Percentiles rank a stretch among this genome's conserved stretches.
phyloP scores from a whole-genome alignment of 2,329 filamentous ascomycete genomes.

The Ustilaginoidea virens region DNA sequence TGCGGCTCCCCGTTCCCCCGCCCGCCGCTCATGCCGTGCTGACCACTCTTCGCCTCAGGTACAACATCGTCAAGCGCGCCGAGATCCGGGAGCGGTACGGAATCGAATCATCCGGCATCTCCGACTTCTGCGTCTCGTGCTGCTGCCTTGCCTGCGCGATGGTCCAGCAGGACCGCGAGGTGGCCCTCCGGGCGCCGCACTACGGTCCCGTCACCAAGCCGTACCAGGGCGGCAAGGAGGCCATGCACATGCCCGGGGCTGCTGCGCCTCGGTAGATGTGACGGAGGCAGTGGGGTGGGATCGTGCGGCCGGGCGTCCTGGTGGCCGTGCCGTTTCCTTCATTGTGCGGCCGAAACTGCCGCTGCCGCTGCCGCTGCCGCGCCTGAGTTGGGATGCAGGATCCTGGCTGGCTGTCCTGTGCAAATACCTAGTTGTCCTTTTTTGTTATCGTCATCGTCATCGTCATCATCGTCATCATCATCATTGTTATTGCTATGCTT shows the following conservation, averaged over 20 bases:
- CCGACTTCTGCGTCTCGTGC: conserved; percentile 36
- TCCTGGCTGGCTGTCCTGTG: too few relatives aligned
- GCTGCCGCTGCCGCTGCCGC: too few relatives aligned
- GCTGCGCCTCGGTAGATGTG: too few relatives aligned
- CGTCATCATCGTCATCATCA: too few relatives aligned
- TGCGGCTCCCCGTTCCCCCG: not conserved
- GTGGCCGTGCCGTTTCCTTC: too few relatives aligned
- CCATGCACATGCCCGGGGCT: conserved; percentile 19
- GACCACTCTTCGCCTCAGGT: conserved; percentile 14
- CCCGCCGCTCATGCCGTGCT: not conserved
- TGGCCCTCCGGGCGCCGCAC: conserved; percentile 14
- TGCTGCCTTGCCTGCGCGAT: conserved; percentile 42
- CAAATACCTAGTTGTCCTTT: too few relatives aligned
- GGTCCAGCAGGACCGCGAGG: conserved; percentile 44
- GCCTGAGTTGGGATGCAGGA: too few relatives aligned
- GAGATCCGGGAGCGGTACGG: conserved; percentile 37
- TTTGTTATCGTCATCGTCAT: too few relatives aligned
- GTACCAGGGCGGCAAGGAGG: conserved; percentile 22
- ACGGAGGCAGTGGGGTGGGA: too few relatives aligned
- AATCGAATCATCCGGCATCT: conserved; percentile 31
- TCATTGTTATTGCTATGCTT: too few relatives aligned
- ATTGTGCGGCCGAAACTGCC: too few relatives aligned
- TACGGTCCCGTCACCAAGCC: conserved; percentile 15
- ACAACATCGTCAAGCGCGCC: conserved; percentile 34
- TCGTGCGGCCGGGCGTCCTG: too few relatives aligned